These are phyloP conservation scores for Cicer judaicum DNA, from an alignment of 306 rosid genomes.

Conservation along the genomic window DNA sequence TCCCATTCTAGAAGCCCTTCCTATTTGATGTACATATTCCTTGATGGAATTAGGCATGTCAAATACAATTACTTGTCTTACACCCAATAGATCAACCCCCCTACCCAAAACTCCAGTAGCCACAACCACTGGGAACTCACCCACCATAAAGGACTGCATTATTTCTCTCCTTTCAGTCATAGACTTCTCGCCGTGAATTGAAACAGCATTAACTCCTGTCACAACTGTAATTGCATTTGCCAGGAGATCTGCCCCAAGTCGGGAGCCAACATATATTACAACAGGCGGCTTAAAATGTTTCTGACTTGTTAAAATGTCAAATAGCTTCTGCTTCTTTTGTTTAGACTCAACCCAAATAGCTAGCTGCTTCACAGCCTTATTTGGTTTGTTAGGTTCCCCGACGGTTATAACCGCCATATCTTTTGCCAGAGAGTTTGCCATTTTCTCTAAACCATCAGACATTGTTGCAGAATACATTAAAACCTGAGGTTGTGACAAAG, in stretches of 20 bases:
- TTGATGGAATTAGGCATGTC: conserved; percentile 86
- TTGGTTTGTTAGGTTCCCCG: conserved; percentile 74
- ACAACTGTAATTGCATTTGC: conserved; percentile 72
- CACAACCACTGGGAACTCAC: conserved; percentile 77
- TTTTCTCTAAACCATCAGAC: conserved; percentile 70
- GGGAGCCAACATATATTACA: conserved; percentile 70
- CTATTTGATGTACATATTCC: conserved; percentile 87
- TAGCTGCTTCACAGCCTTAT: conserved; percentile 78
- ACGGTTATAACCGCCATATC: conserved; percentile 57
- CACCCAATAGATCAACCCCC: conserved; percentile 77
- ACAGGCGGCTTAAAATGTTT: conserved; percentile 85
- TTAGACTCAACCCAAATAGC: conserved; percentile 85
- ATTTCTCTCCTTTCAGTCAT: conserved; percentile 85
- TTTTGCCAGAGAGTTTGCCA: conserved; percentile 65
- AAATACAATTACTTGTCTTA: conserved; percentile 78
- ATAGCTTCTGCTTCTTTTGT: conserved; percentile 83
- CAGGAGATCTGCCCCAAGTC: conserved; percentile 87
- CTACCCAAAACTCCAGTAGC: conserved; percentile 91
- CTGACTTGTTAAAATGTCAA: conserved; percentile 68
- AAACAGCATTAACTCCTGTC: conserved; percentile 66
- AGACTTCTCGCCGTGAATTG: conserved; percentile 87
- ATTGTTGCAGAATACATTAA: conserved; percentile 84
- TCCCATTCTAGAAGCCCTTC: conserved; percentile 89
- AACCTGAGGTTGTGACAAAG: conserved; percentile 78
- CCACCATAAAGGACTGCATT: conserved; percentile 69